phyloP scores from a whole-genome alignment of 208 protist species.

The Acanthamoeba divionensis region DNA sequence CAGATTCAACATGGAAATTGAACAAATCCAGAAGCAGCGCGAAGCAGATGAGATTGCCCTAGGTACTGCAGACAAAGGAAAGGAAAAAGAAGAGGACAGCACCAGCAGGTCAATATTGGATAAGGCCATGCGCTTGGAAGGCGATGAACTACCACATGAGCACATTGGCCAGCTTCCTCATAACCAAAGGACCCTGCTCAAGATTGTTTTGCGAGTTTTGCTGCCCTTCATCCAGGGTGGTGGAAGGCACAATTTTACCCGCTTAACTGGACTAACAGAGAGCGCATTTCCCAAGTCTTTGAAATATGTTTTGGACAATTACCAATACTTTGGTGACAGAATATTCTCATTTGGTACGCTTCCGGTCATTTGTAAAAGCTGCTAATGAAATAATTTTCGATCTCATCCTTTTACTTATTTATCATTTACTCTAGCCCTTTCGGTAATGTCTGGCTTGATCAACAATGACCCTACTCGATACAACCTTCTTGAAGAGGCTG shows the following conservation, averaged over 20 bases:
- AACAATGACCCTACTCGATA: conserved; percentile 48
- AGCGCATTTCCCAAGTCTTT: background rate
- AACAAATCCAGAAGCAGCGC: background rate
- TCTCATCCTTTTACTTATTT: background rate
- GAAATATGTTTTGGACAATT: conserved; percentile 31
- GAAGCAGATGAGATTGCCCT: background rate
- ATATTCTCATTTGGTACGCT: conserved; percentile 40
- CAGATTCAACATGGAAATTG: conserved; percentile 34
- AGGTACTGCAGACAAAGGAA: background rate
- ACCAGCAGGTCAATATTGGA: background rate
- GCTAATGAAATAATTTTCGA: background rate
- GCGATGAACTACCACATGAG: background rate
- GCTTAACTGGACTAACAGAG: conserved; percentile 1
- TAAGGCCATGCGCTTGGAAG: background rate
- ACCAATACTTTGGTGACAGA: conserved; percentile 23
- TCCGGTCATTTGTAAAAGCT: background rate
- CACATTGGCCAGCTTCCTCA: background rate
- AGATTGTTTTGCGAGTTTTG: conserved; percentile 6
- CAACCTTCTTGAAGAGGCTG: background rate
- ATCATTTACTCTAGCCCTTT: background rate
- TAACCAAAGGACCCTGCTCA: background rate
- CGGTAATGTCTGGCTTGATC: conserved; percentile 33
- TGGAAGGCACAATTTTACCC: background rate
- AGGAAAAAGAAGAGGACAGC: conserved; percentile 5
- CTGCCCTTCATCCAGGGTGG: conserved; percentile 45